A percentile compares a stretch with the other conserved stretches of the same genome.
Conservation (phyloP, 495 filamentous ascomycete genomes). For the Talaromyces trachyspermus region DNA sequence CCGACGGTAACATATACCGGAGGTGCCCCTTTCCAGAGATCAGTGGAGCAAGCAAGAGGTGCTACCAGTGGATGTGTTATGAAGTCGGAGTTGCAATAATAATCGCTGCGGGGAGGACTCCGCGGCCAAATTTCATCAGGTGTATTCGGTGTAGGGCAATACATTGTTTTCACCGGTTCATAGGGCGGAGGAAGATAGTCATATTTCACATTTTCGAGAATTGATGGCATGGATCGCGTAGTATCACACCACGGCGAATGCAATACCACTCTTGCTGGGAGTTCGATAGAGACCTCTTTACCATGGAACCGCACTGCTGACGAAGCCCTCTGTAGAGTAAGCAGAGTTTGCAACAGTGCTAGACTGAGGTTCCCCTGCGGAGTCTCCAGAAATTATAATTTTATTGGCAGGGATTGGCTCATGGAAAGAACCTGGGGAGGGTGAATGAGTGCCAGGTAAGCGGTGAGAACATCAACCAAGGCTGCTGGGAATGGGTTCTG, state of each 20-base stretch:
- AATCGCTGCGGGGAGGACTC: conserved; percentile 55
- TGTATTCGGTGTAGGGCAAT: conserved; percentile 26
- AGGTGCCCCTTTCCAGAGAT: conserved; percentile 57
- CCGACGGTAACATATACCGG: conserved; percentile 72
- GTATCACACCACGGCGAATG: conserved; percentile 74
- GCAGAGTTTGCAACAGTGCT: conserved; percentile 63
- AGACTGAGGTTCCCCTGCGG: conserved; percentile 75
- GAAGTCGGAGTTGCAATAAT: conserved; percentile 59
- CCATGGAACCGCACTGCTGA: conserved; percentile 58
- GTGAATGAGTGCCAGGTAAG: conserved; percentile 77
- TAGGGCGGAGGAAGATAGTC: conserved; percentile 61
- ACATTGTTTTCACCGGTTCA: conserved; percentile 24
- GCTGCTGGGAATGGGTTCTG: conserved; percentile 78
- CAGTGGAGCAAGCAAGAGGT: conserved; percentile 49
- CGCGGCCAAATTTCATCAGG: conserved; percentile 64
- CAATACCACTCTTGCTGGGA: conserved; percentile 63
- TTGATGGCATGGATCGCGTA: conserved; percentile 64
- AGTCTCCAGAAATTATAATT: conserved; percentile 80
- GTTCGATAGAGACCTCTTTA: conserved; percentile 45
- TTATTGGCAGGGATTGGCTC: conserved; percentile 57
- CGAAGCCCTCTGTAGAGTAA: conserved; percentile 56
- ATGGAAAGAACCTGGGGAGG: conserved; percentile 68
- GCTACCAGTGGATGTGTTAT: conserved; percentile 70
- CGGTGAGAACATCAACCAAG: conserved; percentile 72
- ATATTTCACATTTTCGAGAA: conserved; percentile 50